A percentile compares a stretch with the other conserved stretches of the same genome.
Conservation (phyloP, 345 rosid species). For the Abelmoschus esculentus region DNA sequence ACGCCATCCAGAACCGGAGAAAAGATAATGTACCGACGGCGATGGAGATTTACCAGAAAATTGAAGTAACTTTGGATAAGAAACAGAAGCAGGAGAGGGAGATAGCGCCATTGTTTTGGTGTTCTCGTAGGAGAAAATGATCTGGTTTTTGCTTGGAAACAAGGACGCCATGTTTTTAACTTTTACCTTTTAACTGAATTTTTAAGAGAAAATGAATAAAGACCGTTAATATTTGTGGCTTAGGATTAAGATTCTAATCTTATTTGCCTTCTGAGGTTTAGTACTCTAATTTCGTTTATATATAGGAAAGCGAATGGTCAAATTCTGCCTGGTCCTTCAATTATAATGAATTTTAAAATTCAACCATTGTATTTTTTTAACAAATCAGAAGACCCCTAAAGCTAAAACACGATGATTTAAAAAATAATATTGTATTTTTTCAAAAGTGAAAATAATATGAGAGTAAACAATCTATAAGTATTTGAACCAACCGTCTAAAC, state of each 20-base stretch:
- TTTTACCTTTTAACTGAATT: not conserved
- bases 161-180: not conserved
- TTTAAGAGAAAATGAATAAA: constrained; percentile 9
- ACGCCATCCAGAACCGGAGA: constrained; percentile 29
- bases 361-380: too few relatives aligned
- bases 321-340: not conserved
- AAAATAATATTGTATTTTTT: too few relatives aligned
- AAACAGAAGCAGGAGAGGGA: constrained; percentile 19
- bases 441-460: too few relatives aligned
- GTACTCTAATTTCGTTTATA: not conserved
- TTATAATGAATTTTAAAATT: too few relatives aligned
- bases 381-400: too few relatives aligned
- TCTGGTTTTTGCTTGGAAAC: not conserved
- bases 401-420: too few relatives aligned
- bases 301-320: not conserved
- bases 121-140: constrained; percentile 11
- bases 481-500: too few relatives aligned
- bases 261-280: not conserved
- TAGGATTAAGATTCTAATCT: constrained; percentile 13
- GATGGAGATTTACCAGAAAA: constrained; percentile 29
- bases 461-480: too few relatives aligned
- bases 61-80: constrained; percentile 27
- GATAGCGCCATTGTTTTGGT: constrained; percentile 37
- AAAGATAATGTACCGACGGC: constrained; percentile 27
- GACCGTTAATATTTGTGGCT: constrained; percentile 33